A percentile compares a stretch with the other conserved stretches of the same genome.
phyloP scores from a whole-genome alignment of 768 basidiomycete species.

The Russula brevipes region DNA sequence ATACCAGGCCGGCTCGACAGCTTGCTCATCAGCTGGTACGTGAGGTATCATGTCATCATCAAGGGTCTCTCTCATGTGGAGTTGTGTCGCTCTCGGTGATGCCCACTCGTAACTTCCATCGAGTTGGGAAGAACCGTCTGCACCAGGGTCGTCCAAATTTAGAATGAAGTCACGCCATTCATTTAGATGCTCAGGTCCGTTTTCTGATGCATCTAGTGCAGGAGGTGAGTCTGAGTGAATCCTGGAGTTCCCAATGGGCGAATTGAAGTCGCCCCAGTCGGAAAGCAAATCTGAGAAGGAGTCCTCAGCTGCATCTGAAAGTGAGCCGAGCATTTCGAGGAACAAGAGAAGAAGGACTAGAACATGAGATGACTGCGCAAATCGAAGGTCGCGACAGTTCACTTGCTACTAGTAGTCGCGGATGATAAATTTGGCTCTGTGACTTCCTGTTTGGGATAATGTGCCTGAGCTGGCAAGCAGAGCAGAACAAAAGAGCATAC shows the following conservation, averaged over 20 bases:
- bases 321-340: neutral
- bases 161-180: neutral
- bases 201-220: neutral
- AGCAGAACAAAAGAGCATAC: neutral
- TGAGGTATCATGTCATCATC: neutral
- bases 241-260: neutral
- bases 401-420: too few species aligned
- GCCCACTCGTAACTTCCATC: neutral
- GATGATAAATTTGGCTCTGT: neutral
- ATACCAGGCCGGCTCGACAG: neutral
- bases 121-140: neutral
- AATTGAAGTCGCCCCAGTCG: neutral
- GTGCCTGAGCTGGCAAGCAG: neutral
- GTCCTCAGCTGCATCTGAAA: neutral
- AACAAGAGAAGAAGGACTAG: neutral
- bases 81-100: neutral
- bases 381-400: neutral
- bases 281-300: constrained; percentile 4
- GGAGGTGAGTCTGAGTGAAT: neutral
- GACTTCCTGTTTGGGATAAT: neutral
- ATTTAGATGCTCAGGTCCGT: neutral
- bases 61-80: neutral
- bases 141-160: constrained; percentile 1
- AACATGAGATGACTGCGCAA: neutral
- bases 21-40: neutral